Conservation (phyloP, 305 asterid species). For the Coffea humblotiana region DNA sequence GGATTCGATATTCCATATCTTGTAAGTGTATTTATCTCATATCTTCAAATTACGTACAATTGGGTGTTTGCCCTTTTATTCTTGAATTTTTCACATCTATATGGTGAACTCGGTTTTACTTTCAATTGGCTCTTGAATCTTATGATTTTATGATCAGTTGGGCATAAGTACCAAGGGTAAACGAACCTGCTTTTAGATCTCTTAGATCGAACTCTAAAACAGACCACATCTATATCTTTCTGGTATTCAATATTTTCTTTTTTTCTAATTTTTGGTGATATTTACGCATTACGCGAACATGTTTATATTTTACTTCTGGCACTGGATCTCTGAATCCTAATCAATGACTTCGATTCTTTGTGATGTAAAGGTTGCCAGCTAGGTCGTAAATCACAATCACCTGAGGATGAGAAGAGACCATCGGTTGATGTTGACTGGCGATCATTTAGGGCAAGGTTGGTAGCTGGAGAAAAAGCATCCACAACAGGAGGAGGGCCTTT, state of each 20-base stretch:
- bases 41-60: background rate
- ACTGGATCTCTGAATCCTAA: background rate
- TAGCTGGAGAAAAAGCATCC: conserved; percentile 43
- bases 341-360: background rate
- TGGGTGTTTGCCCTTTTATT: background rate
- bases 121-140: background rate
- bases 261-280: background rate
- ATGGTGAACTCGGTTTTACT: background rate
- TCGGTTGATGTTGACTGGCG: conserved; percentile 64
- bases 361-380: conserved; percentile 46
- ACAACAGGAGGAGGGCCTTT: conserved; percentile 32
- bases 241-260: background rate
- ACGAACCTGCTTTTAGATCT: background rate
- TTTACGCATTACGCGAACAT: background rate
- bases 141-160: background rate
- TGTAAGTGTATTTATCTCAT: conserved; percentile 37
- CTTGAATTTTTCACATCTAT: background rate
- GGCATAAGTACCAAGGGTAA: background rate
- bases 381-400: conserved; percentile 42
- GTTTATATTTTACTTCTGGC: background rate
- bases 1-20: conserved; percentile 43
- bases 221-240: background rate
- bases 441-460: conserved; percentile 67
- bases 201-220: background rate
- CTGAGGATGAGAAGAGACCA: conserved; percentile 51